These are phyloP conservation scores for Striga asiatica DNA, from an alignment of 257 asterid species.

Conservation along the genomic window DNA sequence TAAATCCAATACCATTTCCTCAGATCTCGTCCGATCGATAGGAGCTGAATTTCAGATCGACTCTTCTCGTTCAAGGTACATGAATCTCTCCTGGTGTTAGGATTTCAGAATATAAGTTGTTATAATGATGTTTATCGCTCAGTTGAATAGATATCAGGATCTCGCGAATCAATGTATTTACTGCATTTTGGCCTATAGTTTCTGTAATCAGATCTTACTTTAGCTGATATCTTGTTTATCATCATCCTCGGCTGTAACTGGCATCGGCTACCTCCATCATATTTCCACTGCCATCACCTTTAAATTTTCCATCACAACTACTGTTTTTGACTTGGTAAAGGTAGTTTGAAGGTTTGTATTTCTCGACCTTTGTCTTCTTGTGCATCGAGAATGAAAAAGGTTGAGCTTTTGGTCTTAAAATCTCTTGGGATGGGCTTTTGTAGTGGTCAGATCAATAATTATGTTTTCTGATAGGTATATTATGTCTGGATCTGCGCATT, in stretches of 20 bases:
- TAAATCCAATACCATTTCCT: conserved; percentile 17
- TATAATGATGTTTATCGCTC: conserved; percentile 7
- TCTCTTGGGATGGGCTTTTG: conserved; percentile 11
- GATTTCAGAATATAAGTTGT: conserved; percentile 13
- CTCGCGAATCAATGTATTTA: conserved; percentile 11
- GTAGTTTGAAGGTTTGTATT: neutral
- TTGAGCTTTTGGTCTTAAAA: conserved; percentile 14
- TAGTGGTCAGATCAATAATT: neutral
- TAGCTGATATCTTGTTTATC: conserved; percentile 4
- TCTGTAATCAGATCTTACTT: conserved; percentile 3
- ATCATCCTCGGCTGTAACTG: neutral
- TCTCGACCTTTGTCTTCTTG: neutral
- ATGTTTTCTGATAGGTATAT: neutral
- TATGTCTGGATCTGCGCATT: conserved; percentile 20
- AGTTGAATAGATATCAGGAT: conserved; percentile 20
- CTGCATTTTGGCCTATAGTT: neutral
- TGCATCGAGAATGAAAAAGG: neutral
- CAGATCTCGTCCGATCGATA: conserved; percentile 24
- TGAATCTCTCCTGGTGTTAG: neutral
- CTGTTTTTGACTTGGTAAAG: conserved; percentile 8
- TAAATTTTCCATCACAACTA: too few relatives aligned
- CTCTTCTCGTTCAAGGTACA: conserved; percentile 13
- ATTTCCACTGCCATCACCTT: neutral
- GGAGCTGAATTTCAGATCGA: conserved; percentile 13
- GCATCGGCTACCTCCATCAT: conserved; percentile 7